phyloP scores from a whole-genome alignment of 495 filamentous ascomycete species.

The Eremomyces bilateralis region DNA sequence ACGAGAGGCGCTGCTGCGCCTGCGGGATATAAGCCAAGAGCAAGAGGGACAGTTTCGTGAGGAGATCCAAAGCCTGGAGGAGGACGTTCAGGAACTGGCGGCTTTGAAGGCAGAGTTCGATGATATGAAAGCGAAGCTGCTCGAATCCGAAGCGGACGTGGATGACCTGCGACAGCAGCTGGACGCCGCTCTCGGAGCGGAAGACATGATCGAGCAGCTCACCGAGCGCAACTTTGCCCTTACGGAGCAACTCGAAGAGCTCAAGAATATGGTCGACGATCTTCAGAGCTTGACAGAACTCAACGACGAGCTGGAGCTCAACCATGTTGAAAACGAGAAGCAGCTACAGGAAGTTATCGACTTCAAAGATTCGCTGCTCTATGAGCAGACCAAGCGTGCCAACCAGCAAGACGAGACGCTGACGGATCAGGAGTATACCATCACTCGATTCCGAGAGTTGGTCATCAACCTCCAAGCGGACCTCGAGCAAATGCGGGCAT shows the following conservation, averaged over 20 bases:
- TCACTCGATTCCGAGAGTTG: slow-evolving; percentile 69
- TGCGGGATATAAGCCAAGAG: slow-evolving; percentile 72
- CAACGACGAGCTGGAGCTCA: slow-evolving; percentile 81
- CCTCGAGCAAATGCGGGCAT: slow-evolving; percentile 75
- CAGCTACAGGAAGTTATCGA: slow-evolving; percentile 89
- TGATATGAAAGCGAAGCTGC: slow-evolving; percentile 44
- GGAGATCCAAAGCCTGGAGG: slow-evolving; percentile 57
- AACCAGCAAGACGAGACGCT: slow-evolving; percentile 49
- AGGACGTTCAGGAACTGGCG: slow-evolving; percentile 53
- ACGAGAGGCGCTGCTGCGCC: slow-evolving; percentile 60
- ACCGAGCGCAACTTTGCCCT: slow-evolving; percentile 66
- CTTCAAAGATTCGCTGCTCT: slow-evolving; percentile 52
- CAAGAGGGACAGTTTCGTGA: slow-evolving; percentile 58
- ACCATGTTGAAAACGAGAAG: slow-evolving; percentile 78
- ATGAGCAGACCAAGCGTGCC: slow-evolving; percentile 47
- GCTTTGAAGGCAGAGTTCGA: slow-evolving; percentile 49
- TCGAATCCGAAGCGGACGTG: slow-evolving; percentile 49
- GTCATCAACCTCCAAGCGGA: slow-evolving; percentile 71
- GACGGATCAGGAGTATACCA: slow-evolving; percentile 74
- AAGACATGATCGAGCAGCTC: slow-evolving; percentile 84
- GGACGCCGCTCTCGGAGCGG: slow-evolving; percentile 65
- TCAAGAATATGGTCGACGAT: slow-evolving; percentile 61
- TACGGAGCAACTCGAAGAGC: slow-evolving; percentile 61
- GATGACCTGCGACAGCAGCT: slow-evolving; percentile 82
- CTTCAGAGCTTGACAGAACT: slow-evolving; percentile 74